Conservation (phyloP, 768 basidiomycete species). For the Suillus occidentalis region DNA sequence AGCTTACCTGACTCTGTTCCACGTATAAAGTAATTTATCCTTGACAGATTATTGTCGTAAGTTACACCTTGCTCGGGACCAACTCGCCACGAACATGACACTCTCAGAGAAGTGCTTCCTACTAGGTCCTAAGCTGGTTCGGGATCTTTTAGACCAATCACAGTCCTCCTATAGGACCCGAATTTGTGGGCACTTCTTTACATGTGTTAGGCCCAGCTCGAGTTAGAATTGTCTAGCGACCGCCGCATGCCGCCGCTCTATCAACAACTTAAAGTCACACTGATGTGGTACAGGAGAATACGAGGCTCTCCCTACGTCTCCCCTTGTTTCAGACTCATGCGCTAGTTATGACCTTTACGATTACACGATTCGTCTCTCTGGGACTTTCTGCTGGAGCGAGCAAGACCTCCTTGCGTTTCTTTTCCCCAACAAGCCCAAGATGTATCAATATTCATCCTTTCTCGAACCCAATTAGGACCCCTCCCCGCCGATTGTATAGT, state of each 20-base stretch:
- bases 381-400: not conserved
- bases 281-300: not conserved
- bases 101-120: not conserved
- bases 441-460: slow-evolving; percentile 6
- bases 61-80: not conserved
- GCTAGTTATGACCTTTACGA: slow-evolving; percentile 13
- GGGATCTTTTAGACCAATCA: not conserved
- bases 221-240: not conserved
- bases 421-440: not conserved
- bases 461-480: not conserved
- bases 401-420: not conserved
- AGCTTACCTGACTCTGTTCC: too few species aligned
- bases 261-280: not conserved
- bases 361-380: slow-evolving; percentile 7
- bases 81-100: not conserved
- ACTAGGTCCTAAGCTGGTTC: not conserved
- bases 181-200: not conserved
- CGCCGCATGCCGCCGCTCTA: not conserved
- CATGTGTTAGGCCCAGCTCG: not conserved
- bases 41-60: not conserved
- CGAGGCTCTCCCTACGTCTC: not conserved
- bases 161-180: not conserved
- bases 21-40: not conserved
- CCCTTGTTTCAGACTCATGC: slow-evolving; percentile 1
- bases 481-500: not conserved